Base-by-base conservation (phyloP, 768 basidiomycete species). In the Dacryopinax primogenitus region DNA sequence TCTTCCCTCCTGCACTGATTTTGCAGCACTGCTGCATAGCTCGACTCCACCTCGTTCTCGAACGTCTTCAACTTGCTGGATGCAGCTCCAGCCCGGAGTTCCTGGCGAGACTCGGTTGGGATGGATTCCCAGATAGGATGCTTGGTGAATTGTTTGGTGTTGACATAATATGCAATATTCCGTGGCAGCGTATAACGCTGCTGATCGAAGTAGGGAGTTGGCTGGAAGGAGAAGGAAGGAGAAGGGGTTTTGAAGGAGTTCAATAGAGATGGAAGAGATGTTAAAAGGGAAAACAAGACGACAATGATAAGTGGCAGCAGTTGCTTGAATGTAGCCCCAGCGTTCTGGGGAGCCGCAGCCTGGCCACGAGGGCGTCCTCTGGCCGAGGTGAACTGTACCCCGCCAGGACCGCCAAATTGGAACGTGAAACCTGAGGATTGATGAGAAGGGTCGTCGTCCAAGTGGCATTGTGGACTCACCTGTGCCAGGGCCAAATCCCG, bases 301-400 rank as follows among this genome's bases (percentile, higher is more conserved):
- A 98, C 78, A 62, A 96, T 74, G 67, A 97, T 73, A 26, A 98
- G 79, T 9, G 94, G 95, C 33, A 93, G 79, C 35, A 96, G 81
- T 73, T 95, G 91, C 45, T 87, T 75, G 68, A 90, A 71, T 41
- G 84, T 72, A 41, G 51, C 64, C 82, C 78, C 67, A 84, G 81
- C 30, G 34, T 70, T 66, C 26, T 66, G 39, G 18, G 44, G 62
- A 18, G 71, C 66, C 18, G 67, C 64, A 61, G 66, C 26, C 32
- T 58, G 51, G 4, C 51, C 51, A 32, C 51, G 51, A 28, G 67
- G 9, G 77, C 76, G 47, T 76, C 72, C 44, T 74, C 76, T 63
- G 74, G 77, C 63, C 76, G 78, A 16, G 73, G 72, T 63, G 62
- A 66, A 68, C 64, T 67, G 66, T 70, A 69, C 26, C 66, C 66